phyloP scores from a whole-genome alignment of 306 rosid species.

The Acmispon strigosus region DNA sequence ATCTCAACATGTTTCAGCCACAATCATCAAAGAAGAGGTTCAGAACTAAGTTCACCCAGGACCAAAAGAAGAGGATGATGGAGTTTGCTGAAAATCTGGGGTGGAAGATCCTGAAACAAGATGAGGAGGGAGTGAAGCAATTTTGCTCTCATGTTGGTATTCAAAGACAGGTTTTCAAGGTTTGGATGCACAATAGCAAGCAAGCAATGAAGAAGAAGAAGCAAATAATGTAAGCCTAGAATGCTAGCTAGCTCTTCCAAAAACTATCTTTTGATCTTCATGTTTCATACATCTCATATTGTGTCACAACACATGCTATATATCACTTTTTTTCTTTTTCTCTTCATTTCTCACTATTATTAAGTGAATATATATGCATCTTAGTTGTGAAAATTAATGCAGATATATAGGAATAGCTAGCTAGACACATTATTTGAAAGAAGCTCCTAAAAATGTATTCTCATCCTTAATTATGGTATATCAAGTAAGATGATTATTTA shows the following conservation, averaged over 20 bases:
- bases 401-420: constrained; percentile 3
- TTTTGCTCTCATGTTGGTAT: constrained; percentile 67
- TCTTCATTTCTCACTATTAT: too few relatives aligned
- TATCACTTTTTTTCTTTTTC: too few relatives aligned
- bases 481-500: neutral
- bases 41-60: constrained; percentile 67
- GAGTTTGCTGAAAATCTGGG: constrained; percentile 75
- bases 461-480: neutral
- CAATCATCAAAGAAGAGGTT: constrained; percentile 46
- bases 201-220: constrained; percentile 80
- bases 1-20: constrained; percentile 44
- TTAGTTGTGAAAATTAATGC: constrained; percentile 18
- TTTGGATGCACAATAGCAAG: constrained; percentile 95
- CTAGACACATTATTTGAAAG: constrained; percentile 5
- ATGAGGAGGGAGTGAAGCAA: constrained; percentile 62
- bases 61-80: constrained; percentile 72
- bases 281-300: neutral
- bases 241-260: neutral
- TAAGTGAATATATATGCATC: neutral
- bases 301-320: too few relatives aligned
- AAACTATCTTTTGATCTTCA: neutral
- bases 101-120: constrained; percentile 87
- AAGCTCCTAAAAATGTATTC: neutral
- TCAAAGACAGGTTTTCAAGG: constrained; percentile 71
- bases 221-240: constrained; percentile 38